Base-by-base conservation (phyloP, 768 basidiomycete genomes). In the Auricularia sp. region DNA sequence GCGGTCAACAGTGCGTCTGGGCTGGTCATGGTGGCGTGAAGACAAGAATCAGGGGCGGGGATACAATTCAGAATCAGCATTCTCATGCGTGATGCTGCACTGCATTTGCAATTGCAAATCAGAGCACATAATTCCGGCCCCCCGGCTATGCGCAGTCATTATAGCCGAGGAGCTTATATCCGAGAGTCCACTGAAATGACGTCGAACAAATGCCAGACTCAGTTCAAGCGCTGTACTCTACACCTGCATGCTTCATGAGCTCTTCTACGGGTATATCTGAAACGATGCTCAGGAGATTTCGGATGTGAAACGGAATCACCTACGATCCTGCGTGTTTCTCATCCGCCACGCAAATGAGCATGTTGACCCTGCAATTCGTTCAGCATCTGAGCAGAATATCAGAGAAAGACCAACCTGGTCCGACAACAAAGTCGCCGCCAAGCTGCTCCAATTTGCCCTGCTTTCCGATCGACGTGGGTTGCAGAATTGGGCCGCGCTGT, bases 231-330 rank as follows among this genome's bases (percentile, higher is more conserved):
- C 29, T 44, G 18, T 44, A 44, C 1, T 44, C 43, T 10, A 80
- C 77, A 2, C 80, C 80, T 4, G 79, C 80, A 43, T 67, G 73
- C 61, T 76, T 74, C 76, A 84, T 77, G 23, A 86, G 73, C 23
- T 83, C 82, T 1, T 71, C 68, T 3, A 84, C 76, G 62, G 84
- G 82, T 29, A 78, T 68, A 67, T 84, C 83, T 84, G 64, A 36
- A 63, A 10, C 44, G 35, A 36, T 61, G 36, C 51, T 36, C 36
- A 21, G 43, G 58, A 39, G 39, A 21, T 3, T 36, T 23, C 7
- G 35, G 21, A 62, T 35, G 39, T 18, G 3, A 71, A 72, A 65
- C 62, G 43, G 43, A 18, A 44, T 29, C 3, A 29, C 54, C 10
- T 56, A 56, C 54, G 54, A 21, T 56, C 54, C 1, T 56, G 54